Conservation (phyloP, 805 yeast genomes). For the Starmerella asiatica region DNA sequence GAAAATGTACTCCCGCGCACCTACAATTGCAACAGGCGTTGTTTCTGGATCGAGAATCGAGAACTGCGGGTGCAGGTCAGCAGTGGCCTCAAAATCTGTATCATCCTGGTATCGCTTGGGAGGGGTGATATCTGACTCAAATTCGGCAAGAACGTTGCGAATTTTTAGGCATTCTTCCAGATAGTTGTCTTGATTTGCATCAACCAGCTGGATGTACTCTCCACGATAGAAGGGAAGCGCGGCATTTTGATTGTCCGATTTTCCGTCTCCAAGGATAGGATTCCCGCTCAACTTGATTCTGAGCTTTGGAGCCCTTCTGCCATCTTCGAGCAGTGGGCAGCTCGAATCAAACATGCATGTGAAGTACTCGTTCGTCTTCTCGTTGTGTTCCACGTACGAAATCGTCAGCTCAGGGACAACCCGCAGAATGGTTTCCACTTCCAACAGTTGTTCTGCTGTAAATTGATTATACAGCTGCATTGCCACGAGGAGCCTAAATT, state of each 20-base stretch:
- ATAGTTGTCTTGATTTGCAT: conserved; percentile 75
- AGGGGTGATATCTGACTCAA: conserved; percentile 38
- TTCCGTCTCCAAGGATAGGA: conserved; percentile 76
- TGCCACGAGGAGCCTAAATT: conserved; percentile 66
- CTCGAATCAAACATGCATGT: conserved; percentile 62
- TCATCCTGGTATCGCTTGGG: too few relatives aligned
- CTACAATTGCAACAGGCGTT: conserved; percentile 64
- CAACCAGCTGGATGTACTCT: conserved; percentile 65
- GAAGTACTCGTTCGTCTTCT: conserved; percentile 34
- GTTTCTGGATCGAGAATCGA: background rate
- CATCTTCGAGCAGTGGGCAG: conserved; percentile 46
- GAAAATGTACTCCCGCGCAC: conserved; percentile 72
- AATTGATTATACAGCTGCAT: conserved; percentile 74
- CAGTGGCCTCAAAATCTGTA: background rate
- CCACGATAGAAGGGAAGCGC: conserved; percentile 65
- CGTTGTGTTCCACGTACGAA: conserved; percentile 19
- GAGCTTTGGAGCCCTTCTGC: conserved; percentile 47
- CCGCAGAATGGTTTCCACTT: conserved; percentile 62
- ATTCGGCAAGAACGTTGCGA: conserved; percentile 60
- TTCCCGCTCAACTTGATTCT: conserved; percentile 58
- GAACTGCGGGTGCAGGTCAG: conserved; percentile 28
- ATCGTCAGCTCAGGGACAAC: conserved; percentile 69
- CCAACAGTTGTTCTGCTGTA: conserved; percentile 55
- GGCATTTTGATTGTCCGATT: conserved; percentile 71
- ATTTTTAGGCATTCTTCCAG: conserved; percentile 71